Conservation (phyloP, 2,329 filamentous ascomycete genomes). For the Apiospora kogelbergensis region DNA sequence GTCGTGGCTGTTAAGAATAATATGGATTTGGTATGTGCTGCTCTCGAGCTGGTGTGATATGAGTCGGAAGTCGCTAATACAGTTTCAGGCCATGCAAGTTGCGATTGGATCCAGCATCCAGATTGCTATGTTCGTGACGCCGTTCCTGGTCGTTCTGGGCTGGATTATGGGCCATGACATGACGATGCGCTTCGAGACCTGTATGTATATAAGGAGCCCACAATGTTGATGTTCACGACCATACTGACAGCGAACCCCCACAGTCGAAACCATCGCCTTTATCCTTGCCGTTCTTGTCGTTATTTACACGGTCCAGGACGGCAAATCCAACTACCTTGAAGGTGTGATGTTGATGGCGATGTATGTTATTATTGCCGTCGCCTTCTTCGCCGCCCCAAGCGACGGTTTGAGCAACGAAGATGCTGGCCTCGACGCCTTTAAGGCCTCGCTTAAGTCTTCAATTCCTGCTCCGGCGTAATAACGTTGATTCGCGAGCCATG, state of each 20-base stretch:
- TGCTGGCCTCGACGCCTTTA: conserved; percentile 7
- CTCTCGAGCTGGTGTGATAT: not conserved
- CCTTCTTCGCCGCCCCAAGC: conserved; percentile 57
- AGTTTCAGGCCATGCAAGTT: conserved; percentile 66
- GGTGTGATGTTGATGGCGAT: conserved; percentile 66
- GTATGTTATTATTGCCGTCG: conserved; percentile 60
- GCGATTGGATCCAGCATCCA: conserved; percentile 82
- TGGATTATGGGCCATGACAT: conserved; percentile 73
- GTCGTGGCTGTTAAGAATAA: conserved; percentile 78
- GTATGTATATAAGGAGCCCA: conserved; percentile 27
- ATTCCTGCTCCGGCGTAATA: conserved; percentile 13
- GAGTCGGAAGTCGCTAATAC: conserved; percentile 12
- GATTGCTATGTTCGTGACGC: conserved; percentile 79
- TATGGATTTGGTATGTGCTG: conserved; percentile 56
- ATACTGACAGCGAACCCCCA: conserved; percentile 15
- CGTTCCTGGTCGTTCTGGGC: conserved; percentile 75
- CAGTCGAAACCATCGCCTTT: conserved; percentile 74
- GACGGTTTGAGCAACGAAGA: conserved; percentile 44
- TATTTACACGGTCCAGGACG: conserved; percentile 75
- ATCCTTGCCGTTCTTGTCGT: conserved; percentile 75
- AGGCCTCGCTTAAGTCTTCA: not conserved
- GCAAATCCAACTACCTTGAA: conserved; percentile 82
- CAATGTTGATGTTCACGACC: conserved; percentile 12
- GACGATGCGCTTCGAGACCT: conserved; percentile 79
- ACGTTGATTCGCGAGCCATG: not conserved